Base-by-base conservation (phyloP, 441 rosid genomes). In the Raphanus hybrid region DNA sequence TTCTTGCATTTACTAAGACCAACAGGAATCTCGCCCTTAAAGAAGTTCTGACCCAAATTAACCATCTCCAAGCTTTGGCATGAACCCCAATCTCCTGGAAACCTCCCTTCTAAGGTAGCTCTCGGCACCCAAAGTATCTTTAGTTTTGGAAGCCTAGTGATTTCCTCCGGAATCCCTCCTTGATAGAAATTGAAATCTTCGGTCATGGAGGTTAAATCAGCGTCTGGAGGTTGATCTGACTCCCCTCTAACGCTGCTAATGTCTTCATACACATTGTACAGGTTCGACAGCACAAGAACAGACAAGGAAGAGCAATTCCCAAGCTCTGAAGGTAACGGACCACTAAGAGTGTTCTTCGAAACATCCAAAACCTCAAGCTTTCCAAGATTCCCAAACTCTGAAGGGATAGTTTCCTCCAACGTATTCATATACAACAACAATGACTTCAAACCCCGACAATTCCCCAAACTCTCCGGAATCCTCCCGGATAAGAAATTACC, bases 311-410 rank as follows among this genome's bases (percentile, higher is more conserved):
- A 73, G 75, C 93, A 89, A 3, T 82, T 80, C 32, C 91, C 93
- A 11, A 89, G 89, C 74, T 86, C 88, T 26, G 59, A 18, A 26
- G 89, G 90, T 68, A 88, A 71, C 0, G 86, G 78, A 35, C 94
- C 84, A 45, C 85, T 84, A 15, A 90, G 86, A 41, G 75, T 72
- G 78, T 90, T 90, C 80, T 84, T 82, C 1, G 94, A 87, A 55
- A 90, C 85, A 76, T 90, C 92, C 72, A 90, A 79, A 58, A 87
- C 85, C 72, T 88, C 84, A n/a, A 90, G 88, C 71, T 82, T 84
- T 80, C 37, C 67, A 43, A 90, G 86, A 71, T 67, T 68, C 45
- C 92, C 92, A 34, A 90, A 81, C 61, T 82, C 87, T 20, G 63
- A 9, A 27, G 94, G 92, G 67, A 90, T 82, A 64, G 74, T 82